Base-by-base conservation (phyloP, 116 monocot genomes). In the Iris pallida region DNA sequence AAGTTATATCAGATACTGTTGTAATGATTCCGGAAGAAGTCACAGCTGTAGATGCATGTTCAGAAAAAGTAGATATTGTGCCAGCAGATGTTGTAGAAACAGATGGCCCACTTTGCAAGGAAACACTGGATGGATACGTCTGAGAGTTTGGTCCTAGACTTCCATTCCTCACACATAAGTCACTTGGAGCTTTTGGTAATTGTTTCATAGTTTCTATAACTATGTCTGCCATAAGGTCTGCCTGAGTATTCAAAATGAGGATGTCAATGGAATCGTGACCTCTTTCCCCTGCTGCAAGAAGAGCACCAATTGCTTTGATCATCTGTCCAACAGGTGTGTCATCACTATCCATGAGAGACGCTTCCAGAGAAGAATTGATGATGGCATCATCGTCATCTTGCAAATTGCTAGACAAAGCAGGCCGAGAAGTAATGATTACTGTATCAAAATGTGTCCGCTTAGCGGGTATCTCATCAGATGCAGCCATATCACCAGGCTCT, bases 221-320 rank as follows among this genome's bases (percentile, higher is more conserved):
- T 41, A 93, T 93, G 65, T 93, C 93, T 55, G 93, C 93, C 76
- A 99, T 70, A 53, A 99, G 81, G 51, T 99, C 93, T 45, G 99
- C 71, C 59, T 93, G 85, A 48, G 93, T 90, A 61, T 88, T 83
- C 65, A 88, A 88, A 70, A 99, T 75, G 47, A 99, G 79, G 68
- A 99, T 74, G 7, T 88, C 91, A 55, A 99, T 84, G 9, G 93
- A 86, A 17, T 78, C 75, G 59, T 69, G 79, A 68, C 94, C 99
- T 91, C 86, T 90, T 75, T 93, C 88, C 47, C 99, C 90, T 79
- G 90, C 88, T 59, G 90, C 93, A 16, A 93, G 63, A 48, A 99
- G 75, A 71, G 94, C 93, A 66, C 84, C 93, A 78, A 93, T 93
- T 70, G 93, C 82, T 43, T 76, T 80, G 71, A 91, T 93, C 99